Evolutionary conservation across 768 basidiomycete genomes (phyloP), one percentile per base, ranked within the genome.

Genomic region (Lentinus brumalis): DNA sequence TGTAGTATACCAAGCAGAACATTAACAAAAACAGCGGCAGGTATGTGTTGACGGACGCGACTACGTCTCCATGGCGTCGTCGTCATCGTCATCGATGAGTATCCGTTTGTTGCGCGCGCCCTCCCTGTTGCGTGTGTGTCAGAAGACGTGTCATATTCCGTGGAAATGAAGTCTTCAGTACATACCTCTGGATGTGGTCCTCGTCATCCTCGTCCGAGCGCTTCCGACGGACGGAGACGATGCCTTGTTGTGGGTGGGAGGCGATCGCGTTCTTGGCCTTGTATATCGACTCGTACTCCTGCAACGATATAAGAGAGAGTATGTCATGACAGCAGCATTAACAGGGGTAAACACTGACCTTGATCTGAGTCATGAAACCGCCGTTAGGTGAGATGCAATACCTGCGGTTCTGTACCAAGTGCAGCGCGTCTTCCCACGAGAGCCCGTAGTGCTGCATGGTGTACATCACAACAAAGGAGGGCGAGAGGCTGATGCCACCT

Each of bases 201-300:
- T 88, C 87, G 50, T 90, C 89, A 4, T 90, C 91, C 11, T 91
- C 87, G 15, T 76, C 76, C 21, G 81, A 84, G 40, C 92, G 81
- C 71, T 93, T 93, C 67, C 91, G 83, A 41, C 81, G 73, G 58
- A 83, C 77, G 11, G 81, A 73, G 1, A 80, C 79, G 8, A 77
- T 70, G 54, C 81, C 77, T 55, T 80, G 77, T 53, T 73, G 76
- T 14, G 71, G 64, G 0, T 86, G 86, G 67, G 83, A 89, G 3
- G 78, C 74, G 35, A 93, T 81, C 0, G 91, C 90, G 26, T 84
- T 78, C 57, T 78, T 84, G 9, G 94, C 94, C 67, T 84, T 87
- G 71, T 95, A 92, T 70, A 96, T 96, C 4, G 93, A 91, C 74
- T 96, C 92, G 65, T 95, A 96, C 78, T 95, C 94, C 93, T 95